Base-by-base conservation (phyloP, 116 monocot species). In the Zostera marina region DNA sequence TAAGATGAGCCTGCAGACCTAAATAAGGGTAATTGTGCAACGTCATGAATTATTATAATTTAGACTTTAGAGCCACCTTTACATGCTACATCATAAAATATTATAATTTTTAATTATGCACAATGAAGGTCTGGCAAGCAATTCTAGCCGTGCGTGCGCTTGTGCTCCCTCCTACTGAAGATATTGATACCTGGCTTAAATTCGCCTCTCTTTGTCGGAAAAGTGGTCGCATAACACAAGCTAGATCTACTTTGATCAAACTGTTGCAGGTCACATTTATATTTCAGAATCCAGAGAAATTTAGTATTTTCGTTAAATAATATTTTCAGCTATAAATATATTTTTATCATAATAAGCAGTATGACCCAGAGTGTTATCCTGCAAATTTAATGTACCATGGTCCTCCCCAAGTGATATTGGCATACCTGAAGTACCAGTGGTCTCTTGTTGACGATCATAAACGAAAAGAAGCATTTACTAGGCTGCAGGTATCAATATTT, bases 181-280 rank as follows among this genome's bases (percentile, higher is more conserved):
- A 98, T 70, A 76, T 80, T 64, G 96, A 98, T 51, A 80, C 82
- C n/a, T 98, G 96, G 96, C 89, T 98, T 46, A 98, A 98, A 69
- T 98, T 98, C 78, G 80, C 96, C 3, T 85, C 89, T 46, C 90
- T 98, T 78, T 98, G 96, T 72, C 75, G 85, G 41, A 82, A 85
- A 69, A 98, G 82, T 78, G 96, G 96, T 0, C 85, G 90, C 3
- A 76, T 83, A 51, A 83, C 80, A 65, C 96, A 98, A 54, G 89
- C 96, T 47, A 85, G 77, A 72, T 85, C 96, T 69, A 98, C 90
- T 63, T 73, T 98, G 48, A 63, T 85, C 41, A 98, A 98, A 69
- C 80, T 89, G 14, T 58, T 98, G n/a, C 89, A 89, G 85, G 96
- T 98, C 42, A 24, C 7, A n/a, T 24, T 24, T 21, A 61, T 9